Evolutionary conservation across 139 green algal species (phyloP).

Genomic region (Edaphochlamys debaryana): DNA sequence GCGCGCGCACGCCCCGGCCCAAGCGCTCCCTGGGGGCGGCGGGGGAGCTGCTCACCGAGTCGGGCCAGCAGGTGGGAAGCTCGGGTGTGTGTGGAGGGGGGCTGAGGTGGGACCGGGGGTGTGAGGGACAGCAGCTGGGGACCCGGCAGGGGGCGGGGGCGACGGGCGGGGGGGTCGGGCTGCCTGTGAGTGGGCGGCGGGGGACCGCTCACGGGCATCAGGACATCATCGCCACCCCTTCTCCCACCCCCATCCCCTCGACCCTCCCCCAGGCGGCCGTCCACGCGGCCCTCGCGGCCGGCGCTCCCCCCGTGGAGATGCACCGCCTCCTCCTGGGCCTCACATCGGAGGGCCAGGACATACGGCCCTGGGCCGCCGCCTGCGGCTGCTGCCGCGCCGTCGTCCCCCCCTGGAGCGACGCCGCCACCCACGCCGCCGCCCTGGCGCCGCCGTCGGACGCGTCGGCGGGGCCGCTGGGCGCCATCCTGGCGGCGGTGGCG

Average conservation of each 20-base stretch:
- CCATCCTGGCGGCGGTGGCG: background rate
- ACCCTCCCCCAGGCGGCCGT: background rate
- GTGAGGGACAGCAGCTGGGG: no score
- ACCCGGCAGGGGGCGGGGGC: no score
- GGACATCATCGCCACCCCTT: no score
- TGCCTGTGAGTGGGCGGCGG: no score
- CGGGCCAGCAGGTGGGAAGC: background rate
- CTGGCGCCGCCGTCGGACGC: background rate
- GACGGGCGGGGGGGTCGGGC: no score
- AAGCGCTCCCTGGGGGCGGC: background rate
- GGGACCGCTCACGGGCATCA: no score
- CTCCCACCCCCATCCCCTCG: no score
- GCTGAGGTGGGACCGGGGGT: no score
- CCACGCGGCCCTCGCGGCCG: conserved; percentile 16
- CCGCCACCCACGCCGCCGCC: conserved; percentile 5
- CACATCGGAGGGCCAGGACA: background rate
- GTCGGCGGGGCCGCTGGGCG: background rate
- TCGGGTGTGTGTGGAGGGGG: no score
- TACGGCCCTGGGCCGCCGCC: conserved; percentile 8
- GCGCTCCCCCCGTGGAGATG: conserved; percentile 12
- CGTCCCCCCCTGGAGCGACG: conserved; percentile 24
- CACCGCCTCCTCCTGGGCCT: conserved; percentile 41
- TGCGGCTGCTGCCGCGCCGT: background rate
- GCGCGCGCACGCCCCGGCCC: conserved; percentile 29
- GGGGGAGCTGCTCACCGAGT: conserved; percentile 11